Percentiles rank a stretch among this genome's conserved stretches.
phyloP scores from a whole-genome alignment of 1,139 yeast genomes.

The Blastobotrys malaysiensis region DNA sequence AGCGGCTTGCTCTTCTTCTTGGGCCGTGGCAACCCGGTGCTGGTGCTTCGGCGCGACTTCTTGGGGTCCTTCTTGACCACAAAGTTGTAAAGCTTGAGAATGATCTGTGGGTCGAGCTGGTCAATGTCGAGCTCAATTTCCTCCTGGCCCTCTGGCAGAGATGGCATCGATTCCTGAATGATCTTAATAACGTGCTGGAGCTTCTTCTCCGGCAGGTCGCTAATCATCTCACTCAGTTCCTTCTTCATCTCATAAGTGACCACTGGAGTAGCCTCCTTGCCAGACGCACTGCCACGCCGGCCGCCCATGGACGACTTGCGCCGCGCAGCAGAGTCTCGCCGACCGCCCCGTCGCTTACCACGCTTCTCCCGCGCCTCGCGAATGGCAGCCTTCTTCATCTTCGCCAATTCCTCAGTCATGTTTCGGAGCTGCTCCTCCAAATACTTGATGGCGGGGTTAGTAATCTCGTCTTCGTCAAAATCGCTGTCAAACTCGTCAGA shows the following conservation, averaged over 20 bases:
- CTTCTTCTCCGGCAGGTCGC: constrained; percentile 66
- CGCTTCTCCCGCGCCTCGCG: constrained; percentile 42
- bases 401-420: constrained; percentile 80
- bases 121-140: constrained; percentile 96
- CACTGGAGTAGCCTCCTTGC: constrained; percentile 14
- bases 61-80: constrained; percentile 54
- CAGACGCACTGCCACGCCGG: constrained; percentile 10
- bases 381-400: constrained; percentile 67
- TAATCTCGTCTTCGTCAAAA: constrained; percentile 62
- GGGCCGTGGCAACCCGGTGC: constrained; percentile 24
- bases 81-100: constrained; percentile 75
- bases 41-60: constrained; percentile 28
- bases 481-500: constrained; percentile 48
- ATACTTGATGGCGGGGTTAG: constrained; percentile 84
- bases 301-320: constrained; percentile 15
- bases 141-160: constrained; percentile 65
- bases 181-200: constrained; percentile 78
- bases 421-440: constrained; percentile 79
- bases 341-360: constrained; percentile 19
- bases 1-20: constrained; percentile 51
- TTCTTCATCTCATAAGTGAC: constrained; percentile 91
- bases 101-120: constrained; percentile 78
- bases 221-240: constrained; percentile 82
- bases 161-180: constrained; percentile 83
- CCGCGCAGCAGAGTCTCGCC: constrained; percentile 14